Base-by-base conservation (phyloP, 768 basidiomycete genomes). In the Xerocomellus amylosporus region DNA sequence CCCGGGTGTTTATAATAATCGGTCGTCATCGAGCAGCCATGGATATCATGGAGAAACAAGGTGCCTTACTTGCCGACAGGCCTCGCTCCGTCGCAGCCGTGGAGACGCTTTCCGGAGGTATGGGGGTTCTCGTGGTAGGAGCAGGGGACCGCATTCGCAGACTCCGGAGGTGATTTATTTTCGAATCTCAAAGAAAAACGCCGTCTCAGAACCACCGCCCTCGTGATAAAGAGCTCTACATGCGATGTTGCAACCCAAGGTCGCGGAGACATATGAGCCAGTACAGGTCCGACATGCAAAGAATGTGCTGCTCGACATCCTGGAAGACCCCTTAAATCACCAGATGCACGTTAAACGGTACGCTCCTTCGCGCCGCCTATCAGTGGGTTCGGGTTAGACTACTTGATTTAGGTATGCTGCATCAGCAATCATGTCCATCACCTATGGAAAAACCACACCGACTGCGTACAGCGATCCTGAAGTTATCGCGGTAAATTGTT, bases 1-100 rank as follows among this genome's bases (percentile, higher is more conserved):
- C 37, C 12, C 40, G 41, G 2, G 10, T 53, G 4, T 63, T 58
- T 12, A 51, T 69, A 1, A 20, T 69, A 13, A 63, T 69, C 9
- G 68, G 66, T 1, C 63, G 67, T 46, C 51, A 69, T 40, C 55
- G 39, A 63, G 74, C 73, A 5, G 76, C 72, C 1, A 54, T 68
- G 24, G 75, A 77, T 12, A 73, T 77, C 44, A 67, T 77, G 69
- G 70, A 72, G 52, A 77, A 74, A 50, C 68, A 74, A 38, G 73
- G 74, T 0, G 65, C 63, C 0, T 59, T 64, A n/a, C 53, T 73
- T 2, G 64, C 61, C 0, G 76, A 75, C 51, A 57, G 76, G 4
- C 76, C 76, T 5, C 68, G 70, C 20, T 59, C 49, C 3, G 63
- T 77, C 26, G 68, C 76, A 6, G 73, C 65, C n/a, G n/a, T 3